A percentile compares a stretch with the other conserved stretches of the same genome.
Conservation (phyloP, 305 asterid species). For the Fraxinus velutina region DNA sequence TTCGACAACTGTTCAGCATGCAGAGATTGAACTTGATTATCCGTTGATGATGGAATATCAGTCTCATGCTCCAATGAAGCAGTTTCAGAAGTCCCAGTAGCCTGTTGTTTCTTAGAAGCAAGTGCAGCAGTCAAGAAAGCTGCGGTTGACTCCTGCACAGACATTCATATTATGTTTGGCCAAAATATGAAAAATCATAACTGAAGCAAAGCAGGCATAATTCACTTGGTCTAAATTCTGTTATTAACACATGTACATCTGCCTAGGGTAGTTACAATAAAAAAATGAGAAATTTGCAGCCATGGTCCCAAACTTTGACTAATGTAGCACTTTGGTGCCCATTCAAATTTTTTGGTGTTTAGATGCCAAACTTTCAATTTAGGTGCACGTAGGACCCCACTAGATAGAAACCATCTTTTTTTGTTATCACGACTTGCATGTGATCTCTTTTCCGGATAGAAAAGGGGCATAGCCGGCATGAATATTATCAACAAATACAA, state of each 20-base stretch:
- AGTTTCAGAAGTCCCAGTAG: slow-evolving; percentile 40
- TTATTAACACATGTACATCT: background rate
- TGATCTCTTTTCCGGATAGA: background rate
- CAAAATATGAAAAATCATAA: slow-evolving; percentile 9
- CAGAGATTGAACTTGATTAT: slow-evolving; percentile 24
- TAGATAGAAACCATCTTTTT: background rate
- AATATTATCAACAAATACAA: background rate
- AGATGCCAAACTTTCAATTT: background rate
- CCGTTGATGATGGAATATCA: slow-evolving; percentile 28
- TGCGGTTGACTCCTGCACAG: slow-evolving; percentile 73
- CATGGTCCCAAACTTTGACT: background rate
- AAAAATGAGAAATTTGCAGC: background rate
- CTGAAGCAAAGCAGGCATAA: background rate
- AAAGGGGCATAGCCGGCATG: background rate
- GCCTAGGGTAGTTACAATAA: background rate
- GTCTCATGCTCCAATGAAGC: slow-evolving; percentile 47
- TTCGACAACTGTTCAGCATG: slow-evolving; percentile 33
- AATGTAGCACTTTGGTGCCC: background rate
- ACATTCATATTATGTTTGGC: slow-evolving; percentile 10
- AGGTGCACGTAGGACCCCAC: background rate
- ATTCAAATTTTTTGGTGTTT: background rate
- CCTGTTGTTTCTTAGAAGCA: slow-evolving; percentile 51
- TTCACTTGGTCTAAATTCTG: background rate
- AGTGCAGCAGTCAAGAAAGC: slow-evolving; percentile 71
- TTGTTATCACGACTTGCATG: background rate